phyloP scores from a whole-genome alignment of 257 asterid genomes.

The Eucommia ulmoides region DNA sequence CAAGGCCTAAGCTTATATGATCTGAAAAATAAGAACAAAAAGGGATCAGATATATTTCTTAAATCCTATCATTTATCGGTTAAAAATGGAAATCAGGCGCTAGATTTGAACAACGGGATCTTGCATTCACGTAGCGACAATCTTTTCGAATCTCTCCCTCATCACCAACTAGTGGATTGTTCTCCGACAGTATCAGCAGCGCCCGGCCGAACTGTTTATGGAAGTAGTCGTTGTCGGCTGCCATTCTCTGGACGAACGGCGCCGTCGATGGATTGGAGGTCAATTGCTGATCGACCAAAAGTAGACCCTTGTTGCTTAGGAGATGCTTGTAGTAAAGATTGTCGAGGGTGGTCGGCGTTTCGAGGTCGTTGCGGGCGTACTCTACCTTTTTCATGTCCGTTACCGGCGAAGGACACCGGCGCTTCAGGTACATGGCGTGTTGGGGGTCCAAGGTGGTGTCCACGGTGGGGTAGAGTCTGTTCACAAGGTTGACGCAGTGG shows the following conservation, averaged over 20 bases:
- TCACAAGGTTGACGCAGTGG: conserved; percentile 56
- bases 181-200: conserved; percentile 44
- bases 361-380: conserved; percentile 46
- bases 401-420: conserved; percentile 44
- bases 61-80: too few species aligned
- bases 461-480: conserved; percentile 51
- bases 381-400: conserved; percentile 44
- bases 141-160: conserved; percentile 59
- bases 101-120: too few species aligned
- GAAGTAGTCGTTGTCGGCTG: conserved; percentile 55
- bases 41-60: too few species aligned
- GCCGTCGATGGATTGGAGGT: conserved; percentile 42
- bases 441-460: conserved; percentile 48
- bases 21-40: too few species aligned
- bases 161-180: conserved; percentile 43
- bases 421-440: conserved; percentile 44
- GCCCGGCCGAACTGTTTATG: conserved; percentile 55
- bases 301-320: conserved; percentile 37
- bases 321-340: conserved; percentile 61
- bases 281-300: conserved; percentile 44
- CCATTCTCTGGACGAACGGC: conserved; percentile 67
- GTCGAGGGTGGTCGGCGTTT: conserved; percentile 54
- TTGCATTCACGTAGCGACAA: conserved; percentile 54
- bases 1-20: too few species aligned
- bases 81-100: too few species aligned